Percentiles rank a stretch among this genome's conserved stretches.
phyloP scores from a whole-genome alignment of 2,329 filamentous ascomycete genomes.

The Sodiomyces alkalinus region DNA sequence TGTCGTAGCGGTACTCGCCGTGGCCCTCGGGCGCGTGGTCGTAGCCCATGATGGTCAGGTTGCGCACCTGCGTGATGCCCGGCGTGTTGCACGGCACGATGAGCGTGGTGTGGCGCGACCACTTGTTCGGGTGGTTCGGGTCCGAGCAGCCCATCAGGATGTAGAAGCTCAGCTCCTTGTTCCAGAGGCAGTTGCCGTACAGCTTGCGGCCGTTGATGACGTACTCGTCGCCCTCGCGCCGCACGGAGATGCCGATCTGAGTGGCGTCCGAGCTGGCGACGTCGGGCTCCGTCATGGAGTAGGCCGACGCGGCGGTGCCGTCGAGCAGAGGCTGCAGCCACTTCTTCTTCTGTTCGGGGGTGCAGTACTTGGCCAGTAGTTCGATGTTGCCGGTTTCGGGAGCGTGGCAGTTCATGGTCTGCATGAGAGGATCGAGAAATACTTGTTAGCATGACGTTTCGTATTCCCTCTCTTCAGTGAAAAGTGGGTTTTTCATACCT shows the following conservation, averaged over 20 bases:
- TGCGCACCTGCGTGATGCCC: conserved; percentile 84
- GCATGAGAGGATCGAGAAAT: no score
- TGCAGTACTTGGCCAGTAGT: conserved; percentile 81
- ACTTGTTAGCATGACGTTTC: background rate
- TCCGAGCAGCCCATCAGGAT: conserved; percentile 94
- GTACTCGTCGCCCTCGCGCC: conserved; percentile 70
- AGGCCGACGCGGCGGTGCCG: conserved; percentile 75
- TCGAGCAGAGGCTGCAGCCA: conserved; percentile 74
- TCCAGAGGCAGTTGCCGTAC: conserved; percentile 8
- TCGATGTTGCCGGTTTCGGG: conserved; percentile 96
- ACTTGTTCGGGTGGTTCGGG: conserved; percentile 55
- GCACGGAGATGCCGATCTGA: conserved; percentile 78
- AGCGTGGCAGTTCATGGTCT: conserved; percentile 70
- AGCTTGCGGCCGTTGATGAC: conserved; percentile 62
- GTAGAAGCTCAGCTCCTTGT: conserved; percentile 48
- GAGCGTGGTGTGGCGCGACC: conserved; percentile 86
- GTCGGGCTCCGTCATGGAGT: conserved; percentile 87
- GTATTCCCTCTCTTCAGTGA: no score
- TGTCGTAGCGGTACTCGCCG: conserved; percentile 75
- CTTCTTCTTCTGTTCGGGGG: conserved; percentile 65
- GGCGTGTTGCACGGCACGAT: conserved; percentile 68
- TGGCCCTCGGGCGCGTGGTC: conserved; percentile 96
- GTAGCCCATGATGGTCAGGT: conserved; percentile 88
- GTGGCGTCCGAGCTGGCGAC: conserved; percentile 82
- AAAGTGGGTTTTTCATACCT: no score